These are phyloP conservation scores for Macadamia tetraphylla DNA, from an alignment of 164 flowering plant genomes.

Conservation along the genomic window DNA sequence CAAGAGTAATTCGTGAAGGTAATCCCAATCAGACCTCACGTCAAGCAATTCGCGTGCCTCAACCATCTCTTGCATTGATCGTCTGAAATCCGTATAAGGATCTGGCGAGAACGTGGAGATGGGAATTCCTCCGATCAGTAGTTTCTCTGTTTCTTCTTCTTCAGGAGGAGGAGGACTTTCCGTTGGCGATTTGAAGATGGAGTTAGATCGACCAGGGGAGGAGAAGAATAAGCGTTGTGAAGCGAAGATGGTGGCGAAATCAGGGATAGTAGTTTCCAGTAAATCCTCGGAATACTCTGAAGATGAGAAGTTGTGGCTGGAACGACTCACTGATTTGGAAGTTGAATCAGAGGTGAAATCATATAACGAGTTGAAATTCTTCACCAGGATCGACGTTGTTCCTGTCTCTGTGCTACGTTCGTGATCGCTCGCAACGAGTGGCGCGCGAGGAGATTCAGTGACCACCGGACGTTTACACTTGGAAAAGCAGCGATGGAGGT, in stretches of 20 bases:
- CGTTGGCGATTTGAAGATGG: constrained; percentile 44
- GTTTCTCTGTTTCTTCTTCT: background rate
- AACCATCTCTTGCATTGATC: constrained; percentile 96
- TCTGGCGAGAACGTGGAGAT: constrained; percentile 42
- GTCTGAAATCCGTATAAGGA: constrained; percentile 68
- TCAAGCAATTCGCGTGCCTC: constrained; percentile 38
- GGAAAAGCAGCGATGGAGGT: constrained; percentile 48
- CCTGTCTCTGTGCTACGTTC: constrained; percentile 12
- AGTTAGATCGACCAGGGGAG: constrained; percentile 75
- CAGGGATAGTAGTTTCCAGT: constrained; percentile 23
- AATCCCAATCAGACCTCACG: constrained; percentile 39
- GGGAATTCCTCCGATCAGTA: constrained; percentile 37
- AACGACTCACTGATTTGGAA: constrained; percentile 15
- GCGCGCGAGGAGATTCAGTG: constrained; percentile 7
- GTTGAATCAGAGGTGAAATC: constrained; percentile 20
- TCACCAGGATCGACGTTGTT: constrained; percentile 21
- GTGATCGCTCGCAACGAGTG: background rate
- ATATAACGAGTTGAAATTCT: constrained; percentile 50
- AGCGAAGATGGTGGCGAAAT: constrained; percentile 52
- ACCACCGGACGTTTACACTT: constrained; percentile 33
- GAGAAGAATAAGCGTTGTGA: constrained; percentile 86
- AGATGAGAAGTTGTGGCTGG: constrained; percentile 12
- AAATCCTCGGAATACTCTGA: constrained; percentile 12
- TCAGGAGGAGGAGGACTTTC: background rate
- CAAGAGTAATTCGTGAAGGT: constrained; percentile 56